These are phyloP conservation scores for Chlorella vulgaris DNA, from an alignment of 139 green algal species.

Conservation along the genomic window DNA sequence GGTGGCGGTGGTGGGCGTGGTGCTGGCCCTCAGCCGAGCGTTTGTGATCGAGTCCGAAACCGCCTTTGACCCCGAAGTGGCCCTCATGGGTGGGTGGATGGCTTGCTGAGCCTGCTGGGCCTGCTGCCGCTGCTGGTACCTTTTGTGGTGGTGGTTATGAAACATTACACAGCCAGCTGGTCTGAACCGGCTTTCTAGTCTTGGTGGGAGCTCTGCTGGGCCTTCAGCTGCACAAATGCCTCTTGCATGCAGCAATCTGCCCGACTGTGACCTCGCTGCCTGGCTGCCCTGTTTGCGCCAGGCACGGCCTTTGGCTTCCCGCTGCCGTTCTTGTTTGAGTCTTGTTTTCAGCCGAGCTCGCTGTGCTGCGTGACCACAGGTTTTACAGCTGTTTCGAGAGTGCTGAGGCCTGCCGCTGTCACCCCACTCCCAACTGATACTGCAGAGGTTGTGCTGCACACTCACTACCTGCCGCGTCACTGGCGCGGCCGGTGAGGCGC, in stretches of 20 bases:
- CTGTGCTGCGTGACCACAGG: not conserved
- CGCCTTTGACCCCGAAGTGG: slow-evolving; percentile 85
- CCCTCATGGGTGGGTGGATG: slow-evolving; percentile 71
- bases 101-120: not conserved
- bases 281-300: too few relatives aligned
- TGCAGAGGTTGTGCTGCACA: slow-evolving; percentile 82
- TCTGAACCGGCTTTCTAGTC: not conserved
- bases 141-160: not conserved
- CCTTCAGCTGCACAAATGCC: too few relatives aligned
- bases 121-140: not conserved
- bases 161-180: not conserved
- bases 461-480: slow-evolving; percentile 88
- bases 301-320: too few relatives aligned
- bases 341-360: too few relatives aligned
- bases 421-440: not conserved
- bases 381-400: not conserved
- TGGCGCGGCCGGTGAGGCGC: slow-evolving; percentile 67
- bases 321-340: too few relatives aligned
- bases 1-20: slow-evolving; percentile 74
- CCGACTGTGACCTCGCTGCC: too few relatives aligned
- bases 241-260: too few relatives aligned
- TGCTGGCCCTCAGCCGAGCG: slow-evolving; percentile 69
- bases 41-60: slow-evolving; percentile 62
- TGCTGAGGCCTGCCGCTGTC: too few relatives aligned
- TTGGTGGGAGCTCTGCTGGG: too few relatives aligned